Base-by-base conservation (phyloP, 2,329 filamentous ascomycete genomes). In the Colletotrichum coccodes region DNA sequence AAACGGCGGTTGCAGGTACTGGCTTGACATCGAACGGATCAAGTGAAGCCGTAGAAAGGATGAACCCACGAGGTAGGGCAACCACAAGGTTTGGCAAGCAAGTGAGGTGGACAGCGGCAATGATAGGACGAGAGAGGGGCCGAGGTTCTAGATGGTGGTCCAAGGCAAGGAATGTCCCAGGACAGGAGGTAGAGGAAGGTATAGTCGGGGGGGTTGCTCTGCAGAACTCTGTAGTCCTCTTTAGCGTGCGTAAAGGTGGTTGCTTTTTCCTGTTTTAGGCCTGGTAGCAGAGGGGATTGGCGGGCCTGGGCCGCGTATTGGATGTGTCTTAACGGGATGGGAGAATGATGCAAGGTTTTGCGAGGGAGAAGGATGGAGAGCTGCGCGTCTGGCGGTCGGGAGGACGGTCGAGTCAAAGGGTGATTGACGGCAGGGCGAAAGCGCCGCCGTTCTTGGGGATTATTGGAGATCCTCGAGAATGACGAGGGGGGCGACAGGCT, bases 1-100 rank as follows among this genome's bases (percentile, higher is more conserved):
- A 68, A 68, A 65, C 54, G 53, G 54, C 18, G 40, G 61, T 65
- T 65, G 61, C 61, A 50, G 52, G 65, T 65, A 60, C 34, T 65
- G 65, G 59, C 54, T 60, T 68, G 61, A 68, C 65, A 68, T 68
- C 54, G 65, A 68, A 65, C 54, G 61, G 65, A 68, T 65, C 49
- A 49, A 65, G 49, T 23, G 65, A 42, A 54, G 65, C 65, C 61
- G 65, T 61, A 68, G 65, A 68, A 68, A 68, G 61, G 65, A 68
- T 68, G 61, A 68, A 68, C 65, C 61, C 65, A 68, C 61, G 40
- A 68, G 61, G 50, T 52, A 57, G 59, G 64, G 50, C 36, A 30
- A 44, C 50, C 49, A 50, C 40, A 62, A 67, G 47, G 32, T 63
- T 56, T 52, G 42, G 16, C 34, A 40, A 62, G 49, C 42, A 38